Percentiles rank a stretch among this genome's conserved stretches.
These are phyloP conservation scores for Melampsora abietis-canadensis DNA, from an alignment of 1,284 basidiomycete genomes.

Conservation along the genomic window DNA sequence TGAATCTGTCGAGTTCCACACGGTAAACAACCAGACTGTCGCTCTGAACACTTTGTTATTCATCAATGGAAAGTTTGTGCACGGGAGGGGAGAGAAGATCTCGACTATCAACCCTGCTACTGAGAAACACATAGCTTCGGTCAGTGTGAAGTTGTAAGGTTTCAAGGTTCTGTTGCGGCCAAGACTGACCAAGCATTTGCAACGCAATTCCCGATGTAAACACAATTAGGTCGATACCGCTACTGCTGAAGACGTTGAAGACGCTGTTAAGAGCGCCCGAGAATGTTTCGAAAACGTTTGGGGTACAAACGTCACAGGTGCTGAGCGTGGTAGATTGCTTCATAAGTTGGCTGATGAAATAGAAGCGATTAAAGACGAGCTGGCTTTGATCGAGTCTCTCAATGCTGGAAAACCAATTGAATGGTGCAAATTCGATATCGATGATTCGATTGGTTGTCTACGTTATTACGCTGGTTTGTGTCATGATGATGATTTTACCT, in stretches of 20 bases:
- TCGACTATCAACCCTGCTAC: conserved; percentile 3
- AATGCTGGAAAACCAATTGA: conserved; percentile 9
- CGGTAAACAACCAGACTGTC: background rate
- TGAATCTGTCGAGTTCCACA: background rate
- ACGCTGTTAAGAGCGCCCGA: background rate
- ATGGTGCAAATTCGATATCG: conserved; percentile 13
- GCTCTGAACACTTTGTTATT: background rate
- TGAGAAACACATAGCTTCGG: background rate
- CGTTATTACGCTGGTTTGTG: conserved; percentile 15
- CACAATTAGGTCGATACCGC: background rate
- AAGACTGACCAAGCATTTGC: background rate
- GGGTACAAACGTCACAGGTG: conserved; percentile 11
- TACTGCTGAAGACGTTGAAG: background rate
- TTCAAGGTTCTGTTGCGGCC: no score
- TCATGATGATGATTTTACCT: background rate
- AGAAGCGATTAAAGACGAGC: conserved; percentile 1
- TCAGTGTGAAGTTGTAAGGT: background rate
- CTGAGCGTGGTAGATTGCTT: conserved; percentile 13
- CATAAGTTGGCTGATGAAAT: conserved; percentile 15
- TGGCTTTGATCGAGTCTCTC: conserved; percentile 1
- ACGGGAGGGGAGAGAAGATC: background rate
- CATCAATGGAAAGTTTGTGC: background rate
- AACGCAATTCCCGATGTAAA: conserved; percentile 58
- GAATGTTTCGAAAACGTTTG: conserved; percentile 5
- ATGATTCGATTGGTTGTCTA: conserved; percentile 2